Conservation (phyloP, 2,329 filamentous ascomycete species). For the Colletotrichum tropicale region DNA sequence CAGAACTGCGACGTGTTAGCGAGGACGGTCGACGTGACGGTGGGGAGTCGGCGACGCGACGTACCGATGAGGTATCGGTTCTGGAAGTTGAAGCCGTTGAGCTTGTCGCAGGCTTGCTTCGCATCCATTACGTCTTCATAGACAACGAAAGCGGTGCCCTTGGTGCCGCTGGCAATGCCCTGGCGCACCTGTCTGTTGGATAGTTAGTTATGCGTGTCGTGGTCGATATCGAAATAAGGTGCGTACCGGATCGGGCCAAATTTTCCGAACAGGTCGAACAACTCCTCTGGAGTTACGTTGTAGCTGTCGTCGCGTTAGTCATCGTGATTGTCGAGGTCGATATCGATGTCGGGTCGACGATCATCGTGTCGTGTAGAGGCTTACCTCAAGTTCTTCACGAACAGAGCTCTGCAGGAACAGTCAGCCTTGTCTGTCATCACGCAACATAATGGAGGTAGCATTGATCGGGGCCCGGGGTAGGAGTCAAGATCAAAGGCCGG, state of each 20-base stretch:
- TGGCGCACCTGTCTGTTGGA: slow-evolving; percentile 88
- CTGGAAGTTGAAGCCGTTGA: slow-evolving; percentile 99
- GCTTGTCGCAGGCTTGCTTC: slow-evolving; percentile 98
- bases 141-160: slow-evolving; percentile 98
- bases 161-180: slow-evolving; percentile 95
- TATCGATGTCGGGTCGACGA: slow-evolving; percentile 59
- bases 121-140: slow-evolving; percentile 99
- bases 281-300: slow-evolving; percentile 97
- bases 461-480: background rate
- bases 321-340: slow-evolving; percentile 36
- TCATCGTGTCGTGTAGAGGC: slow-evolving; percentile 53
- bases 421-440: slow-evolving; percentile 31
- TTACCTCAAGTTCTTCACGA: slow-evolving; percentile 99
- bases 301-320: slow-evolving; percentile 66
- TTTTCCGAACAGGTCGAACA: slow-evolving; percentile 98
- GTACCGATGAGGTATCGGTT: slow-evolving; percentile 97
- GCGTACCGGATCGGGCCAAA: slow-evolving; percentile 92
- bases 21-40: background rate
- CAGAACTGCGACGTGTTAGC: slow-evolving; percentile 49
- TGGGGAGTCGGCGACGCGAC: slow-evolving; percentile 39
- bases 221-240: background rate
- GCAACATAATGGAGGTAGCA: background rate
- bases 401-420: slow-evolving; percentile 79
- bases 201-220: slow-evolving; percentile 11
- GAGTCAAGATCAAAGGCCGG: background rate